phyloP scores from a whole-genome alignment of 2,329 filamentous ascomycete species.

The Ceratocystiopsis sp. region DNA sequence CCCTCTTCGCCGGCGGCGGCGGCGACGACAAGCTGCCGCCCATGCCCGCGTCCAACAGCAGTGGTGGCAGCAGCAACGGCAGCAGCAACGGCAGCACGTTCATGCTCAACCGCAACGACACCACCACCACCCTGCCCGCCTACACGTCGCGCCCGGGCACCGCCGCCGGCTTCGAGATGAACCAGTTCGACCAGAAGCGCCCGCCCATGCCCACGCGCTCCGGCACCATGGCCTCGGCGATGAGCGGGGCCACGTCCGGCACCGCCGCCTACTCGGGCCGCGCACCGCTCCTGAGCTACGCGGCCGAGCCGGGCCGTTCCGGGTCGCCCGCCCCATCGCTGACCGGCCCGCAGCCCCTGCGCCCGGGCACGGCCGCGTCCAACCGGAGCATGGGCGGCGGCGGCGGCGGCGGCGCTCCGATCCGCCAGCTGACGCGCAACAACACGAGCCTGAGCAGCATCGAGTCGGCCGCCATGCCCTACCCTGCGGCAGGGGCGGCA shows the following conservation, averaged over 20 bases:
- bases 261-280: constrained; percentile 13
- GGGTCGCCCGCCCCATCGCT: constrained; percentile 14
- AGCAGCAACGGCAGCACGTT: constrained; percentile 14
- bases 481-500: constrained; percentile 1
- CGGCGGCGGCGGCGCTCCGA: not conserved
- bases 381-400: constrained; percentile 12
- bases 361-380: constrained; percentile 12
- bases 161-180: constrained; percentile 33
- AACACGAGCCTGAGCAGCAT: constrained; percentile 11
- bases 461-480: no score
- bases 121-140: constrained; percentile 40
- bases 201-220: constrained; percentile 24
- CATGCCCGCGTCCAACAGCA: constrained; percentile 28
- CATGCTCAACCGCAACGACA: constrained; percentile 39
- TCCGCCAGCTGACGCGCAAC: constrained; percentile 11
- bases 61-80: constrained; percentile 19
- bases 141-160: constrained; percentile 45
- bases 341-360: constrained; percentile 9
- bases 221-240: constrained; percentile 13
- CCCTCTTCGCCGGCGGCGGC: constrained; percentile 16
- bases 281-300: constrained; percentile 15
- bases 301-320: constrained; percentile 16
- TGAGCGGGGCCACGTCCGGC: constrained; percentile 3
- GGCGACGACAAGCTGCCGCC: constrained; percentile 28
- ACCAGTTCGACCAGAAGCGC: constrained; percentile 33